Evolutionary conservation across 805 yeast genomes (phyloP), one percentile per base, ranked within the genome.

Genomic region (Geotrichum ghanense): DNA sequence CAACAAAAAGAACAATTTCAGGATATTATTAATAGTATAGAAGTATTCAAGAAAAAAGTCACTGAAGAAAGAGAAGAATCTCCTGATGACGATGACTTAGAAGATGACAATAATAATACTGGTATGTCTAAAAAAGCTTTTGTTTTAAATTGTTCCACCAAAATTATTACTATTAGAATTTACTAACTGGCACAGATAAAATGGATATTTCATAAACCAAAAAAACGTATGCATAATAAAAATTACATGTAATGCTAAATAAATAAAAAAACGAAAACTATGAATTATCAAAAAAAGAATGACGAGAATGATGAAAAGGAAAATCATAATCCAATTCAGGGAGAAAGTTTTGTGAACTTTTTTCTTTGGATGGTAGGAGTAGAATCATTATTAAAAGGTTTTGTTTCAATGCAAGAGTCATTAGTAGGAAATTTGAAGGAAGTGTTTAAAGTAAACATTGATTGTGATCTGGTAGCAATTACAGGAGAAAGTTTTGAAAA

Each of bases 1-100:
- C 47, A 46, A 7, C 50, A 60, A 6, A 45, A 51, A 26, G 51
- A 39, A 16, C 51, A 53, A 45, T 58, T 58, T 35, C 51, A 42
- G 4, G 51, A 49, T 26, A 46, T 59, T 22, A 39, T 53, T 22
- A 50, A 50, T 5, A 52, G 53, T 12, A 31, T 60, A 21, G 52
- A 51, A 21, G 49, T 49, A 43, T 58, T 53, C 21, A 22, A 39
- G 21, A 22, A 39, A n/a, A 39, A 19, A 24, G 25, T 39, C 17
- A 12, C 19, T 16, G 12, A 44, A 40, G 53, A 52, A 25, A 40
- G 50, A 10, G 41, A 48, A 34, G 54, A 48, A 17, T 51, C 44
- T 6, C 40, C 41, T 19, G 50, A 43, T 24, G 55, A 48, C 3
- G 54, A 39, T 12, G 56, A 48, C 16, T 51, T 43, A 9, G 48